These are phyloP conservation scores for Seiridium cupressi DNA, from an alignment of 2,329 filamentous ascomycete genomes.

Conservation along the genomic window DNA sequence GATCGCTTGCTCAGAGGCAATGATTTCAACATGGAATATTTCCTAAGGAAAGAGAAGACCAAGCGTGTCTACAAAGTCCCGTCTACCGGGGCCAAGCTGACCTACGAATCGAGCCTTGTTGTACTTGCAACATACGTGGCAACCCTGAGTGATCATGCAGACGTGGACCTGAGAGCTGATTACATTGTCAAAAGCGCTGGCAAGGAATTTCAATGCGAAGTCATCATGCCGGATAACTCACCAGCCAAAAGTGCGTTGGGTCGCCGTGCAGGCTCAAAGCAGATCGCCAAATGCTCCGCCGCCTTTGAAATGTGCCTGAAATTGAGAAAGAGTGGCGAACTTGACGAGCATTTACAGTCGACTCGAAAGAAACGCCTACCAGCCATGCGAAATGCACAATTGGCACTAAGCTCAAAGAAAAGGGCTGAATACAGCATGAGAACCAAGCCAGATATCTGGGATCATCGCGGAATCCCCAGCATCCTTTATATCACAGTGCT, in stretches of 20 bases:
- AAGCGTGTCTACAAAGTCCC: slow-evolving; percentile 59
- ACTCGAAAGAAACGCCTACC: slow-evolving; percentile 70
- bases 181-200: slow-evolving; percentile 61
- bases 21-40: slow-evolving; percentile 53
- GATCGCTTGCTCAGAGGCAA: slow-evolving; percentile 67
- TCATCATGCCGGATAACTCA: slow-evolving; percentile 73
- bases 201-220: slow-evolving; percentile 70
- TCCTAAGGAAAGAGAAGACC: slow-evolving; percentile 48
- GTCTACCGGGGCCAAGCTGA: slow-evolving; percentile 73
- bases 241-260: slow-evolving; percentile 69
- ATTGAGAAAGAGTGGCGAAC: slow-evolving; percentile 62
- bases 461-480: slow-evolving; percentile 40
- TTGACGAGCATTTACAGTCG: slow-evolving; percentile 75
- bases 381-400: slow-evolving; percentile 78
- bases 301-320: slow-evolving; percentile 79
- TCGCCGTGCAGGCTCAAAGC: slow-evolving; percentile 63
- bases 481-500: slow-evolving; percentile 63
- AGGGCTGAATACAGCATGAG: slow-evolving; percentile 73
- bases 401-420: slow-evolving; percentile 80
- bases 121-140: slow-evolving; percentile 73
- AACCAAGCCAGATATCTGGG: slow-evolving; percentile 77
- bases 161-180: slow-evolving; percentile 38
- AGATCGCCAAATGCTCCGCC: slow-evolving; percentile 80
- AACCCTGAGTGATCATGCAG: slow-evolving; percentile 54
- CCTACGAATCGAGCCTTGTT: slow-evolving; percentile 69